These are phyloP conservation scores for Penicillium pulvis DNA, from an alignment of 495 filamentous ascomycete species.

Conservation along the genomic window DNA sequence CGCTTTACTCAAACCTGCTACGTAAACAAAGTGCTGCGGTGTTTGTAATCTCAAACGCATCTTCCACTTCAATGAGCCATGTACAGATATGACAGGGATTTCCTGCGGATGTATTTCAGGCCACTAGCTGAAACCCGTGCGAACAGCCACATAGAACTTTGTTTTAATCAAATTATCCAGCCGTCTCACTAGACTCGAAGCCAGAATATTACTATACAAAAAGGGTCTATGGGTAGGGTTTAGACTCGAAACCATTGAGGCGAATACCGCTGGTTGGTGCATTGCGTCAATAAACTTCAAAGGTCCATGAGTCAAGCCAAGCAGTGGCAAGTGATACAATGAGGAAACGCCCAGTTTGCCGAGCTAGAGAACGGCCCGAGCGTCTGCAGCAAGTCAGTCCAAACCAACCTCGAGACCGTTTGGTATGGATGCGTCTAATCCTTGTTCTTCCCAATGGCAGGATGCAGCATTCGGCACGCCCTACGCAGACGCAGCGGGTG, in stretches of 20 bases:
- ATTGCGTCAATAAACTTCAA: neutral
- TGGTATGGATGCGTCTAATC: constrained; percentile 7
- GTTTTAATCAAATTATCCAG: neutral
- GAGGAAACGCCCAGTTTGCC: neutral
- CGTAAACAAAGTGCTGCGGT: neutral
- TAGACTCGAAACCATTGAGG: neutral
- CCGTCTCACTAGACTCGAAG: neutral
- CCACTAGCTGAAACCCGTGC: neutral
- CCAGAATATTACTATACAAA: neutral
- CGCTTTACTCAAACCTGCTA: neutral
- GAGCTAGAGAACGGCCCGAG: constrained; percentile 8
- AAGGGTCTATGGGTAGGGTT: neutral
- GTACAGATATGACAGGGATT: neutral
- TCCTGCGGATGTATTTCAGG: neutral
- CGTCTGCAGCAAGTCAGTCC: constrained; percentile 6
- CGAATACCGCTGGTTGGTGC: neutral
- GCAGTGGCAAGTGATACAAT: constrained; percentile 2
- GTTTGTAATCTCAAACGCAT: neutral
- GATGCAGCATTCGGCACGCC: neutral
- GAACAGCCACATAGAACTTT: neutral
- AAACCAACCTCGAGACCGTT: constrained; percentile 4
- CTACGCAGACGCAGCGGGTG: neutral
- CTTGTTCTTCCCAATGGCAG: constrained; percentile 6
- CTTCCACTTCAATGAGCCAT: neutral
- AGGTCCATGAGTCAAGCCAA: constrained; percentile 3